A percentile compares a stretch with the other conserved stretches of the same genome.
These are phyloP conservation scores for Calonectria pteridis DNA, from an alignment of 2,329 filamentous ascomycete species.

Conservation along the genomic window DNA sequence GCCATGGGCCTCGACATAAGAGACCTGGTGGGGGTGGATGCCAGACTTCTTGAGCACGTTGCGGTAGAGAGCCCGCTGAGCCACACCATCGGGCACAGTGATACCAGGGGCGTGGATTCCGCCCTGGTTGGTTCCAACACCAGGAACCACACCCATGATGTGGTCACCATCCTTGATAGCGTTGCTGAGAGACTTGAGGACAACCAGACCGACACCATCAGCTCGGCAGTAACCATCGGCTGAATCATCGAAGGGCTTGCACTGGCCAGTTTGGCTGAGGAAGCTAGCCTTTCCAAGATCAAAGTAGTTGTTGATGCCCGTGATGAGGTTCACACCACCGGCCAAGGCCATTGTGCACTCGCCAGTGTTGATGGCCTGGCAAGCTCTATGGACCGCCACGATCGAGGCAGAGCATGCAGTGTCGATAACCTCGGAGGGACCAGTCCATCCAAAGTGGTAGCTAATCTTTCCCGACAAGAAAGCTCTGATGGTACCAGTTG, in stretches of 20 bases:
- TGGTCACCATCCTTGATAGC: conserved; percentile 81
- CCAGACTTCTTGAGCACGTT: conserved; percentile 68
- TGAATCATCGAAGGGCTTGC: conserved; percentile 77
- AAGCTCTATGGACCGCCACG: conserved; percentile 52
- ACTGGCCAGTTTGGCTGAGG: conserved; percentile 29
- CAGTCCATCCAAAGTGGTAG: conserved; percentile 55
- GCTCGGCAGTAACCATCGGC: conserved; percentile 88
- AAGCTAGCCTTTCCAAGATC: conserved; percentile 42
- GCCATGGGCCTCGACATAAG: conserved; percentile 60
- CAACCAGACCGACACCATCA: conserved; percentile 79
- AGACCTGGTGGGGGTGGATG: conserved; percentile 34
- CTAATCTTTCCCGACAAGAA: conserved; percentile 51
- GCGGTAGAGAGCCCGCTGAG: conserved; percentile 79
- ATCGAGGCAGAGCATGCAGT: conserved; percentile 55
- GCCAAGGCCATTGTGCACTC: conserved; percentile 52
- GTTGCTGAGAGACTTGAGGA: conserved; percentile 83
- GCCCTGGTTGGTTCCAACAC: conserved; percentile 83
- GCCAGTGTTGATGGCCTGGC: conserved; percentile 43
- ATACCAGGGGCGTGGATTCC: conserved; percentile 82
- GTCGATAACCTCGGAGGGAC: conserved; percentile 51
- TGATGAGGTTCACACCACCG: conserved; percentile 56
- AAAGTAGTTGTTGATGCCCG: conserved; percentile 37
- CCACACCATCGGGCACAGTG: conserved; percentile 81
- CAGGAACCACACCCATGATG: conserved; percentile 80
- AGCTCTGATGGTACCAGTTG: conserved; percentile 50